phyloP scores from a whole-genome alignment of 257 asterid species.

The Buddleja alternifolia region DNA sequence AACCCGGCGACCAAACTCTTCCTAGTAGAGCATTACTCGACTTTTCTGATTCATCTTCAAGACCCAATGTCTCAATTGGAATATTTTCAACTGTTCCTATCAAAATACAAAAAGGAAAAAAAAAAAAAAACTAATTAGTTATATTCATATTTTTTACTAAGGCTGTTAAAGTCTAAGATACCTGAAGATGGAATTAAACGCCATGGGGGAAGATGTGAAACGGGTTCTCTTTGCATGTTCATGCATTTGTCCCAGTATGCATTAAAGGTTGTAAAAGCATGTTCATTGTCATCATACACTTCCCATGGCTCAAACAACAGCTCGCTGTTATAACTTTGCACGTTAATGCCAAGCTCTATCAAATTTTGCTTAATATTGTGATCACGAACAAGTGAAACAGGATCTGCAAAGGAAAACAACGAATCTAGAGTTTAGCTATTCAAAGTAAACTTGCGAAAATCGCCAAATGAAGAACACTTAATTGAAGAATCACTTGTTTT shows the following conservation, averaged over 20 bases:
- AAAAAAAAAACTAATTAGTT: not conserved
- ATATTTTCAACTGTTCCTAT: slow-evolving; percentile 54
- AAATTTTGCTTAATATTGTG: slow-evolving; percentile 76
- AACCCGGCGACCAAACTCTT: slow-evolving; percentile 91
- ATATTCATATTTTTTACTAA: not conserved
- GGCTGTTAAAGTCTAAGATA: slow-evolving; percentile 23
- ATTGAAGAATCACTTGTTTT: no score
- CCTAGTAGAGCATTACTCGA: slow-evolving; percentile 84
- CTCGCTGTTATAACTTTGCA: slow-evolving; percentile 77
- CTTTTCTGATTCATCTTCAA: slow-evolving; percentile 84
- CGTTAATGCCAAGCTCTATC: slow-evolving; percentile 64
- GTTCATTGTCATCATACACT: slow-evolving; percentile 62
- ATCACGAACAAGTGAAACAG: slow-evolving; percentile 90
- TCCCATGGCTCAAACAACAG: slow-evolving; percentile 93
- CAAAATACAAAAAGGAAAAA: no score
- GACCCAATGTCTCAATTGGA: slow-evolving; percentile 66
- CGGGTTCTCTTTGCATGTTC: slow-evolving; percentile 57
- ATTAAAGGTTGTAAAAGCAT: slow-evolving; percentile 62
- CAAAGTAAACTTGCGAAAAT: not conserved
- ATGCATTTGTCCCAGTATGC: slow-evolving; percentile 81
- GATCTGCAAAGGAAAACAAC: slow-evolving; percentile 54
- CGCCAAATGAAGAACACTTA: not conserved
- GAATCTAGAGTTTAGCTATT: slow-evolving; percentile 7
- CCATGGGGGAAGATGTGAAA: slow-evolving; percentile 77
- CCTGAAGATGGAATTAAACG: slow-evolving; percentile 59